Percentiles rank a stretch among this genome's conserved stretches.
These are phyloP conservation scores for Cystobasidium tubakii DNA, from an alignment of 768 basidiomycete genomes.

Conservation along the genomic window DNA sequence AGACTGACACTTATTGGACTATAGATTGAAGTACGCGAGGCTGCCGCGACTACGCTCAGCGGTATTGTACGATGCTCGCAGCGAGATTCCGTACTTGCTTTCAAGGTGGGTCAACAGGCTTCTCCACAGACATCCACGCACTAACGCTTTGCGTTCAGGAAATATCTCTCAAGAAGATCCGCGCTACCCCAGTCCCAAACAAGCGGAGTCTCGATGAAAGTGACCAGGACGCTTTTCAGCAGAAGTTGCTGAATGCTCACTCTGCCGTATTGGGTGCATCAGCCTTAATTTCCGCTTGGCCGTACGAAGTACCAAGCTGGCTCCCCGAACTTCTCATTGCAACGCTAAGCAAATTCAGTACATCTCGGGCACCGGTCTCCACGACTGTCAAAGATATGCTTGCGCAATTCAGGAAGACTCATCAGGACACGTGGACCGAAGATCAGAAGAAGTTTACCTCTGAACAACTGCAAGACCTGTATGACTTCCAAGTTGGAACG, in stretches of 20 bases:
- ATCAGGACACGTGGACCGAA: constrained; percentile 74
- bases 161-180: constrained; percentile 70
- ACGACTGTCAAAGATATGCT: constrained; percentile 45
- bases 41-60: constrained; percentile 48
- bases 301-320: constrained; percentile 92
- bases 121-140: neutral
- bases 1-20: constrained; percentile 48
- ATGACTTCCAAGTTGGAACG: constrained; percentile 40
- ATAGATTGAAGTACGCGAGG: constrained; percentile 43
- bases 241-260: constrained; percentile 70
- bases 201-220: constrained; percentile 51
- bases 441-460: constrained; percentile 79
- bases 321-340: constrained; percentile 77
- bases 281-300: constrained; percentile 86
- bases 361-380: constrained; percentile 62
- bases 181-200: constrained; percentile 61
- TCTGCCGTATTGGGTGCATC: constrained; percentile 90
- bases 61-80: constrained; percentile 53
- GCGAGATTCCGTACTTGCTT: constrained; percentile 50
- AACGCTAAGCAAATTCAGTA: constrained; percentile 72
- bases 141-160: constrained; percentile 53
- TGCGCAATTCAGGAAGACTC: constrained; percentile 46
- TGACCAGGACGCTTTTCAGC: constrained; percentile 61
- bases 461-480: constrained; percentile 59
- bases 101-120: constrained; percentile 47